These are phyloP conservation scores for Botryotinia convoluta DNA, from an alignment of 2,329 filamentous ascomycete species.

Conservation along the genomic window DNA sequence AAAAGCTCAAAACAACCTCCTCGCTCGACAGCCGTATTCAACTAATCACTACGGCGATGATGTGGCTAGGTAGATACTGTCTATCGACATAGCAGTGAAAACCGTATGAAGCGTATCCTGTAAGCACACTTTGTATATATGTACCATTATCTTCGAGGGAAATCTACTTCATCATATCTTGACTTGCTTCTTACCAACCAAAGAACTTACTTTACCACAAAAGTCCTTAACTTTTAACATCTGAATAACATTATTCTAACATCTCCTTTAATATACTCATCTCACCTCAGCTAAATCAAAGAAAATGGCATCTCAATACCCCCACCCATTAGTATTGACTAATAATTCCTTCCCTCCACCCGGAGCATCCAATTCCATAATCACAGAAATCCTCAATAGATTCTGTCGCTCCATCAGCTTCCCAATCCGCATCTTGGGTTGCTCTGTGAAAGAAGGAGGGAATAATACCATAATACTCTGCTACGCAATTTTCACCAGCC, in stretches of 20 bases:
- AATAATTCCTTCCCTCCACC: background rate
- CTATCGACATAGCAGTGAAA: accelerated
- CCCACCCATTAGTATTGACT: background rate
- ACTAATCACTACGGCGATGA: background rate
- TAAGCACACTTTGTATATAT: background rate
- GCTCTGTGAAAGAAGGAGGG: background rate
- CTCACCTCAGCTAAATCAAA: background rate
- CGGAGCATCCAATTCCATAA: background rate
- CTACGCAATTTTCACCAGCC: background rate
- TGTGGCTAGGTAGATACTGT: background rate
- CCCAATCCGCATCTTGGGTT: background rate
- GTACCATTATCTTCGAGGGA: background rate
- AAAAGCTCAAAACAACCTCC: background rate
- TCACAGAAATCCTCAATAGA: background rate
- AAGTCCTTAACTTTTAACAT: background rate
- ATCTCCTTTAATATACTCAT: background rate
- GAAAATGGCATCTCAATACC: background rate
- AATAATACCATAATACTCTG: background rate
- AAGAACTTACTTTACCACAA: background rate
- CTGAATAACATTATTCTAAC: accelerated
- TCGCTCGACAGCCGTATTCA: background rate
- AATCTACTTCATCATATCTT: background rate
- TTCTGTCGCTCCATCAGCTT: background rate
- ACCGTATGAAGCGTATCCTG: background rate
- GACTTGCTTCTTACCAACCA: background rate